Evolutionary conservation across 371 early-diverging fungal species (phyloP).

Genomic region (Mortierella sp.): DNA sequence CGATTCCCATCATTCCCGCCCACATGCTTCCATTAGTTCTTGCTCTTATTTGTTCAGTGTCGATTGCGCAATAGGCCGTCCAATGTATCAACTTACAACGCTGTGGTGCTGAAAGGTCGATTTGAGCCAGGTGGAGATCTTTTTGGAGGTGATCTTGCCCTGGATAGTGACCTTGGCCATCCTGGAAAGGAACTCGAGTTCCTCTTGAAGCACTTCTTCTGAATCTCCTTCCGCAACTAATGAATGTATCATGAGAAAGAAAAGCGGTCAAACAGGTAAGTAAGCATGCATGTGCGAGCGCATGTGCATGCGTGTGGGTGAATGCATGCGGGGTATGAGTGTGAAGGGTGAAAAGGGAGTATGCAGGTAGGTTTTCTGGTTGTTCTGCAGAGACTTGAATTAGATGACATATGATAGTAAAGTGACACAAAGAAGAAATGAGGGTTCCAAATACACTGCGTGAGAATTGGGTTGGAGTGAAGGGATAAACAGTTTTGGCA

Average conservation of each 20-base stretch:
- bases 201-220: conserved; percentile 36
- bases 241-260: background rate
- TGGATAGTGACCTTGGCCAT: conserved; percentile 53
- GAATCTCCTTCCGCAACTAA: conserved; percentile 53
- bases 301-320: background rate
- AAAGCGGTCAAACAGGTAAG: background rate
- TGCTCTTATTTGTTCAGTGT: background rate
- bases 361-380: background rate
- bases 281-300: background rate
- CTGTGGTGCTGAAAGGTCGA: conserved; percentile 31
- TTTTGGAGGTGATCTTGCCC: conserved; percentile 56
- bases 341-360: background rate
- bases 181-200: conserved; percentile 45
- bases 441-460: background rate
- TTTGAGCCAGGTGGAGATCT: conserved; percentile 54
- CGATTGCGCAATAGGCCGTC: background rate
- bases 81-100: conserved; percentile 23
- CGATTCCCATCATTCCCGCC: background rate
- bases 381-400: background rate
- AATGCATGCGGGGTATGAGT: background rate
- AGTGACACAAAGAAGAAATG: background rate
- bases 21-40: background rate
- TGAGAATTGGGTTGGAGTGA: background rate
- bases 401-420: background rate
- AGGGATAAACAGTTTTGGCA: background rate